Evolutionary conservation across 2,329 filamentous ascomycete species (phyloP).

Genomic region (Claviceps sp.): DNA sequence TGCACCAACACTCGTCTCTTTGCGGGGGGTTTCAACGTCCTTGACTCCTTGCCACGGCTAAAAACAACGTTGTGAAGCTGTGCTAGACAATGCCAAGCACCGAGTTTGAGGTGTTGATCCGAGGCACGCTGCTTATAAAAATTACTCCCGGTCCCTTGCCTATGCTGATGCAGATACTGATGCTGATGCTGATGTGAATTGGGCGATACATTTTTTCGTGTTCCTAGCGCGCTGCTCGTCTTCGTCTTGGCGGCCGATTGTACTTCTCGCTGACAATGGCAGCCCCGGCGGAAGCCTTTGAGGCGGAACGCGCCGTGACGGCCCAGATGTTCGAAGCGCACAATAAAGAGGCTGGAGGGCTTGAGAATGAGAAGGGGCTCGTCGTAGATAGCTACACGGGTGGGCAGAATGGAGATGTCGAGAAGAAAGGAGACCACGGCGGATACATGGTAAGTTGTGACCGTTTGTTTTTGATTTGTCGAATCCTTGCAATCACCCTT

Average conservation of each 20-base stretch:
- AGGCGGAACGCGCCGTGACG: not conserved
- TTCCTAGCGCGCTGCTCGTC: not conserved
- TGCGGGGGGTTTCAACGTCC: no score
- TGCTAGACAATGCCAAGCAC: no score
- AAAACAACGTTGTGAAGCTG: no score
- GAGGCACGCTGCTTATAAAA: no score
- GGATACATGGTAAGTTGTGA: conserved; percentile 2
- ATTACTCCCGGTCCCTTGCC: no score
- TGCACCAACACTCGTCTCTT: no score
- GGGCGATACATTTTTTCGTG: no score
- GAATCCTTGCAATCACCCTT: not conserved
- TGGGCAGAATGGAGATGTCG: not conserved
- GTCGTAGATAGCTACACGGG: not conserved
- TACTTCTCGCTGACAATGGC: not conserved
- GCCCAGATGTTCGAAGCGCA: not conserved
- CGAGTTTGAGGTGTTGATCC: no score
- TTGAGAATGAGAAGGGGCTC: not conserved
- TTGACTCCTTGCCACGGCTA: no score
- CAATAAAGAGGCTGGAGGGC: not conserved
- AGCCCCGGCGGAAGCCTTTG: not conserved
- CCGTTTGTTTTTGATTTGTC: not conserved
- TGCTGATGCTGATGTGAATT: no score
- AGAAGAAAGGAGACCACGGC: not conserved
- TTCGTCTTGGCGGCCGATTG: not conserved
- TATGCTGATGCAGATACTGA: no score